Conservation (phyloP, 306 rosid species). For the Pyrus bretschneideri region DNA sequence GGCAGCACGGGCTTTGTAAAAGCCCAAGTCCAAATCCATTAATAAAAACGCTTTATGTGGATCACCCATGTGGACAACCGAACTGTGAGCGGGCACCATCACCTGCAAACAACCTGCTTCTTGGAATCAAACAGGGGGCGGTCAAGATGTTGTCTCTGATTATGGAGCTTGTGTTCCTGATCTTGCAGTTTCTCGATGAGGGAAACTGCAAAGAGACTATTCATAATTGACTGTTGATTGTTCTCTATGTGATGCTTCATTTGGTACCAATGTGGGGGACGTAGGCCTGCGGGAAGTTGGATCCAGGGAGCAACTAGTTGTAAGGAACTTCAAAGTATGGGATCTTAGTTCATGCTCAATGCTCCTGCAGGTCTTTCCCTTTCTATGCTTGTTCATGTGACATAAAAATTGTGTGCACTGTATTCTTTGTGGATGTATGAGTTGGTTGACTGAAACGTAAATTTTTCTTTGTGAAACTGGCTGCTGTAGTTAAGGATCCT, state of each 20-base stretch:
- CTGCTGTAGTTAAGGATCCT: too few relatives aligned
- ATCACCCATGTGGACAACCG: slow-evolving; percentile 96
- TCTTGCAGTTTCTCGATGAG: slow-evolving; percentile 90
- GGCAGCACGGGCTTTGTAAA: slow-evolving; percentile 98
- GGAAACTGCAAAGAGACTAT: slow-evolving; percentile 97
- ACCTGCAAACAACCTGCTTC: slow-evolving; percentile 81
- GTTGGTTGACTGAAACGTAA: too few relatives aligned
- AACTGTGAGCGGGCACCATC: slow-evolving; percentile 97
- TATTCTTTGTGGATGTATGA: too few relatives aligned
- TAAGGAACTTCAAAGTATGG: slow-evolving; percentile 87
- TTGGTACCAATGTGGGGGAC: slow-evolving; percentile 93
- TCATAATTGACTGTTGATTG: slow-evolving; percentile 26
- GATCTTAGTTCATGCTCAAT: slow-evolving; percentile 78
- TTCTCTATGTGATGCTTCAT: slow-evolving; percentile 33
- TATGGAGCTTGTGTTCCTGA: slow-evolving; percentile 96
- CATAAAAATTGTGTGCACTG: too few relatives aligned
- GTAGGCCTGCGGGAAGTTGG: slow-evolving; percentile 98
- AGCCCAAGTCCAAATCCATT: slow-evolving; percentile 94
- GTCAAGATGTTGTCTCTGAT: slow-evolving; percentile 88
- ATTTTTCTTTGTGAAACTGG: too few relatives aligned
- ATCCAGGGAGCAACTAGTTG: slow-evolving; percentile 70
- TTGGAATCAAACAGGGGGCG: slow-evolving; percentile 42
- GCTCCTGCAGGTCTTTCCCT: slow-evolving; percentile 66
- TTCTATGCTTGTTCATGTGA: too few relatives aligned
- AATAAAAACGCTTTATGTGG: slow-evolving; percentile 94